Conservation (phyloP, 345 rosid genomes). For the Camelina hispida region DNA sequence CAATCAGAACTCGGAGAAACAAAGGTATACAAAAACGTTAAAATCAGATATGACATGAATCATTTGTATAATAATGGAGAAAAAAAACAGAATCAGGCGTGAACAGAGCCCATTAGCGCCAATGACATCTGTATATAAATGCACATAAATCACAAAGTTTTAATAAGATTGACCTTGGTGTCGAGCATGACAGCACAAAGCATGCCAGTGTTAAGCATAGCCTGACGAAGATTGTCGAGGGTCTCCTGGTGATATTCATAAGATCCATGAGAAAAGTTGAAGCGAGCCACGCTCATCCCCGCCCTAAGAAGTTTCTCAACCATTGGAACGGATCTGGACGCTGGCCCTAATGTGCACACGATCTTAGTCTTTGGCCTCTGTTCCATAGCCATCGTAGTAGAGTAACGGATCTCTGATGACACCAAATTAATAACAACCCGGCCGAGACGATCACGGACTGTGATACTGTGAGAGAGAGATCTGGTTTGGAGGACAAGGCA, state of each 20-base stretch:
- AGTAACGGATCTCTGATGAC: background rate
- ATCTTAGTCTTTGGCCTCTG: constrained; percentile 58
- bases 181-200: constrained; percentile 57
- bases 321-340: constrained; percentile 58
- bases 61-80: background rate
- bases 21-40: background rate
- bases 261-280: constrained; percentile 68
- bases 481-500: background rate
- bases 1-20: background rate
- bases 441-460: background rate
- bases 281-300: constrained; percentile 59
- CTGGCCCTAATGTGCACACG: constrained; percentile 70
- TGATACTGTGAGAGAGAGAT: background rate
- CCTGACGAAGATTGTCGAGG: constrained; percentile 54
- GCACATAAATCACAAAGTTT: background rate
- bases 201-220: constrained; percentile 44
- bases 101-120: background rate
- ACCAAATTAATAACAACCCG: background rate
- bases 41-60: background rate
- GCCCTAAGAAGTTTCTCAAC: constrained; percentile 60
- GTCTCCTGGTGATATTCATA: constrained; percentile 67
- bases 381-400: constrained; percentile 9
- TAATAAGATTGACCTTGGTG: constrained; percentile 42
- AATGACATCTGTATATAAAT: background rate
- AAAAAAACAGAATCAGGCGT: background rate